Evolutionary conservation across 768 basidiomycete genomes (phyloP).

Genomic region (Trametes cingulata): DNA sequence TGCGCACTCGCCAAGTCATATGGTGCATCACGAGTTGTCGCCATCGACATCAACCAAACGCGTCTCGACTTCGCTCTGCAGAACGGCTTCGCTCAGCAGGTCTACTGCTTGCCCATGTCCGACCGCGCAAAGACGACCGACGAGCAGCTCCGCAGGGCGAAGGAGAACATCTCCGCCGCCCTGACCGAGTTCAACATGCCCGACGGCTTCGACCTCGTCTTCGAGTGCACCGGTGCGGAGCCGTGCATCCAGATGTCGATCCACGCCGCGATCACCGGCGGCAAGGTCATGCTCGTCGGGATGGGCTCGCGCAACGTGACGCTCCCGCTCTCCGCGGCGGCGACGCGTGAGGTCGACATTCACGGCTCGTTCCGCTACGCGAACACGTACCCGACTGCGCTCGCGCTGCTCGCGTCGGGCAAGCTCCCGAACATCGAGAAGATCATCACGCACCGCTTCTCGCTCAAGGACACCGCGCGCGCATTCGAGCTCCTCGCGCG

Average conservation of each 20-base stretch:
- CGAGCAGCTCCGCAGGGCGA: constrained; percentile 60
- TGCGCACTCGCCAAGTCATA: constrained; percentile 73
- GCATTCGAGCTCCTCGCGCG: constrained; percentile 83
- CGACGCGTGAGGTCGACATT: constrained; percentile 89
- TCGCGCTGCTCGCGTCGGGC: constrained; percentile 65
- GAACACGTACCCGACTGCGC: constrained; percentile 87
- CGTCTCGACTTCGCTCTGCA: constrained; percentile 77
- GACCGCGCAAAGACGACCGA: constrained; percentile 48
- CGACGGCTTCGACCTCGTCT: constrained; percentile 89
- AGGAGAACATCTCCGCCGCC: constrained; percentile 52
- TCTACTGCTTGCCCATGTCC: constrained; percentile 58
- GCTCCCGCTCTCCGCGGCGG: constrained; percentile 82
- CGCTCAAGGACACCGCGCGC: constrained; percentile 59
- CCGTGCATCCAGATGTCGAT: constrained; percentile 89
- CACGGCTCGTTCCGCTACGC: constrained; percentile 90
- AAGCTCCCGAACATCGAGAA: constrained; percentile 63
- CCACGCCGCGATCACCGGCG: constrained; percentile 79
- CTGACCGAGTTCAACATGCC: constrained; percentile 57
- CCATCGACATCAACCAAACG: constrained; percentile 82
- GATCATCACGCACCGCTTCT: constrained; percentile 79
- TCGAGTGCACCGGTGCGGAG: constrained; percentile 96
- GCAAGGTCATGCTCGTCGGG: constrained; percentile 91
- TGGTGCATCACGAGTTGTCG: constrained; percentile 73
- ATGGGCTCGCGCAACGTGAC: constrained; percentile 88
- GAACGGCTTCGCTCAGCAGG: constrained; percentile 76